Base-by-base conservation (phyloP, 345 rosid genomes). In the Noccaea bulbosa region DNA sequence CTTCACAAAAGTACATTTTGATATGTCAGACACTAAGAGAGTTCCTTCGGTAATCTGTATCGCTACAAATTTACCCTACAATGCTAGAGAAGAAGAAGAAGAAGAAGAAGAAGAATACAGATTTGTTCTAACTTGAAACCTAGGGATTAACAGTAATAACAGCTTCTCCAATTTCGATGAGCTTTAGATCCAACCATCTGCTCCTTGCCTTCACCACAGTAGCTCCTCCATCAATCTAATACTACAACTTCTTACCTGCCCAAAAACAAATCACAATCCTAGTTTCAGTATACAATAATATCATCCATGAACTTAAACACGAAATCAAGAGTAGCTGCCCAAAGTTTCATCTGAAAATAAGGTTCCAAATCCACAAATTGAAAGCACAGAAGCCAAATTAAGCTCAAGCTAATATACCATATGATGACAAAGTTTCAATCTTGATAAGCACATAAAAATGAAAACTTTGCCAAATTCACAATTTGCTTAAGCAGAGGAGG, bases 1-100 rank as follows among this genome's bases (percentile, higher is more conserved):
- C 75, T 76, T 76, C 71, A 76, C 76, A 70, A 63, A 45, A 70
- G 67, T 64, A 76, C 75, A 76, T 40, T 9, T 70, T 64, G 59
- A 76, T 57, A 70, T 12, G 75, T 63, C 48, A 70, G 74, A 69
- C 52, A 75, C 69, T 61, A 74, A 12, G 30, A 54, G 71, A 56
- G 61, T 56, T 63, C 49, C 47, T 76, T 32, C 12, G 3, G 49
- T 57, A 69, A 70, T 63, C 62, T 70, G 53, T 65, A 54, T 75
- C 53, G 52, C 70, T 69, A 75, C 51, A 45, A 75, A 69, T 45
- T 69, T 74, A 67, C 44, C 17, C 69, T 74, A 74, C 63, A 67
- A 60, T n/a, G 66, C 69, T 67, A 52, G 37, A 61, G 37, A 44
- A 44, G 33, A 41, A 16, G 50, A 56, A 32, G 12, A 55, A 49